Evolutionary conservation across 2,329 filamentous ascomycete genomes (phyloP), one percentile per base, ranked within the genome.

Genomic region (Epichloe uncinata): DNA sequence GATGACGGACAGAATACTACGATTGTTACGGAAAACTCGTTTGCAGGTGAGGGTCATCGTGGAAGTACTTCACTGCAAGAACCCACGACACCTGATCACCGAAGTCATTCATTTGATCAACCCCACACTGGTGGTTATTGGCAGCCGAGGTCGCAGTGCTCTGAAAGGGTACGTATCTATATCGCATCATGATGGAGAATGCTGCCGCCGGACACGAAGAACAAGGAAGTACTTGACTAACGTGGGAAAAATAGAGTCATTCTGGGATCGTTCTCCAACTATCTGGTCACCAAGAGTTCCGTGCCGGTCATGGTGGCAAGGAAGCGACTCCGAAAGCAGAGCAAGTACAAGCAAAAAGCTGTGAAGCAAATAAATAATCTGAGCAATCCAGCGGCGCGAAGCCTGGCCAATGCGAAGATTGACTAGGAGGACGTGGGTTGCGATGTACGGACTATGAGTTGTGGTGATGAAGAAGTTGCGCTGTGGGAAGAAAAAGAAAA

Each of bases 21-120:
- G 84, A 56, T 71, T 97, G 43, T 69, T 98, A 52, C 79, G 91
- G 53, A 95, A 95, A 74, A 98, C 93, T 1, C 81, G 87, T 55
- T 73, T 98, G 52, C 91, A 98, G 65, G 90, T 96, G 45, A 82
- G 89, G 51, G 86, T 96, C 45, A 88, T 95, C 47, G 84, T 98
- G 35, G 93, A 98, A 68, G 91, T 97, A 30, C 84, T 98, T 57
- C 93, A 97, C 68, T 97, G 93, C 82, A 97, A 96, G 74, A 96
- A 87, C 61, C 89, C 93, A 4, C 91, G 93, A 66, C 90, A 96
- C 65, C 77, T 97, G 71, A 89, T 98, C 55, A 95, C 89, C 0
- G 93, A 97, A 71, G 89, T 96, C 69, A 97, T 98, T 66, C 93
- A 98, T 65, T 79, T 87, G 55, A 78, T 97, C 48, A 86, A 85